Evolutionary conservation across 345 rosid species (phyloP), one percentile per base, ranked within the genome.

Genomic region (Murraya paniculata): DNA sequence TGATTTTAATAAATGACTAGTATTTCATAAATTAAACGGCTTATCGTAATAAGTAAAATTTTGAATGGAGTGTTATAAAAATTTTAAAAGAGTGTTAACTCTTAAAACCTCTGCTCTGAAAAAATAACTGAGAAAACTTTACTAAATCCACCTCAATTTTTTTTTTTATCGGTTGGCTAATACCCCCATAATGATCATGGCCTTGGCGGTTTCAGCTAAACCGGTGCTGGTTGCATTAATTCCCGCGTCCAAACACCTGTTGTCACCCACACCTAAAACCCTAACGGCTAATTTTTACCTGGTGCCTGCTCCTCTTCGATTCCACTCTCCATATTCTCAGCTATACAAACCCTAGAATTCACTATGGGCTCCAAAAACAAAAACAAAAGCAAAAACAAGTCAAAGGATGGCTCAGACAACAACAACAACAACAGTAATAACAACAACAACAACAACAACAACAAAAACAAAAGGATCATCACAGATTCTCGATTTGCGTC

Each of bases 401-500:
- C 27, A 36, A 60, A 2, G 55, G 77, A 72, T 68, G 69, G 8
- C 41, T 64, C 65, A 33, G 72, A 31, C 10, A 21, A 72, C 45
- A n/a, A 13, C 50, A 22, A 55, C 4, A 18, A 48, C 76, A 41
- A 56, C 67, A 35, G 7, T 30, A 31, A 9, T 16, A n/a, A 41
- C 24, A 76, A n/a, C 10, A 21, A 72, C 45, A n/a, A 13, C 50
- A 22, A 55, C 4, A 18, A 48, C 76, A 41, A 56, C 67, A 35
- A 9, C 35, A 31, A 9, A 19, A n/a, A 41, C 24, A 76, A n/a
- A 59, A 80, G 84, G 64, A 74, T 90, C 77, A 86, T 93, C 27
- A 72, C 78, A 21, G 99, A 96, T 64, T 79, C 91, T 30, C 84
- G 99, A 80, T 96, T 94, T 76, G 82, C 92, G 16, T 81, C 86